Evolutionary conservation across 805 yeast species (phyloP), one percentile per base, ranked within the genome.

Genomic region (Alloascoidea hylecoeti): DNA sequence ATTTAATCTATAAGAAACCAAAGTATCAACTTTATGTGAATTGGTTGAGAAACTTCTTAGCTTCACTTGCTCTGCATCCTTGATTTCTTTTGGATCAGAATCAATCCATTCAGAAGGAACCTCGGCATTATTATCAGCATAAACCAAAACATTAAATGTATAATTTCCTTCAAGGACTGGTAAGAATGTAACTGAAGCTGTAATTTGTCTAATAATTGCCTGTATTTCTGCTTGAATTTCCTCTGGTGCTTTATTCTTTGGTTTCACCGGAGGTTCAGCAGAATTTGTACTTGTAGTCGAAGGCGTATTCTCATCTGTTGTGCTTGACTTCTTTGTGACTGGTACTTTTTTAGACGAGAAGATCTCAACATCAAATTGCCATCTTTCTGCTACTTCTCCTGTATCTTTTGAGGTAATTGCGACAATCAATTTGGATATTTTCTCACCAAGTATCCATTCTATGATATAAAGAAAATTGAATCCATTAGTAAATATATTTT

Each of bases 41-140:
- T 64, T 66, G 0, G 95, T 85, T 17, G 66, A 58, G 50, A 86
- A 81, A 15, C 75, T 64, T 39, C 78, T 66, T 46, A 88, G 75
- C 46, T 70, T 68, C 12, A 88, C 94, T 18, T 63, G 60, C 45
- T 88, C 95, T 2, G 69, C 68, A 30, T 75, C 73, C 5, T 58
- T 60, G 4, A 75, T 60, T 34, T 71, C 68, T 45, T 70, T 70
- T 2, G 72, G 64, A 48, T 76, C 83, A 2, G 85, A 70, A 52
- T 85, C 95, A 6, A 75, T 72, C 96, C 96, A 86, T 48, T 83
- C 94, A 9, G 65, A 58, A 0, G 95, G 94, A 2, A 80, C 77
- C 38, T 66, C 66, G 3, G 78, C 71, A 46, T 61, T 61, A 3
- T 48, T 50, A 46, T 78, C 81, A 0, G 95, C 81, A 49, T 78